phyloP scores from a whole-genome alignment of 2,329 filamentous ascomycete species.

The Sphaceloma murrayae region DNA sequence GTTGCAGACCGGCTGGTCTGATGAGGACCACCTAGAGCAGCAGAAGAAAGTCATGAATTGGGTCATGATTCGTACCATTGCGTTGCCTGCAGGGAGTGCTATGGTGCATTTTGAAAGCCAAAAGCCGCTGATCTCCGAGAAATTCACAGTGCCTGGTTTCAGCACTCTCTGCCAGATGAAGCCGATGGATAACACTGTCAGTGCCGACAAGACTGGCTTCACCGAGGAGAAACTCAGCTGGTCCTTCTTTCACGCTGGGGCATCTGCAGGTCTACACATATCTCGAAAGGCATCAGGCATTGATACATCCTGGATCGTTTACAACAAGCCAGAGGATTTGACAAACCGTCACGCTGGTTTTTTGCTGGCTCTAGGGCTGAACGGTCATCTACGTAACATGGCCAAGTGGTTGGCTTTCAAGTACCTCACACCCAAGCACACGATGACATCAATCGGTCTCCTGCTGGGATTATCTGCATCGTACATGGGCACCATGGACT shows the following conservation, averaged over 20 bases:
- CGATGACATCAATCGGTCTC: conserved; percentile 97
- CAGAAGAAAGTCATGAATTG: conserved; percentile 85
- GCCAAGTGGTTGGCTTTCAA: conserved; percentile 99
- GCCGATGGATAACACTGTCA: conserved; percentile 82
- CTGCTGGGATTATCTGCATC: conserved; percentile 85
- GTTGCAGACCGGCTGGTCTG: conserved; percentile 66
- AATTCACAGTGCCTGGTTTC: conserved; percentile 80
- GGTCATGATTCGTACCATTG: conserved; percentile 77
- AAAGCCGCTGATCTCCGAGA: conserved; percentile 83
- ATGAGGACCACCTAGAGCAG: conserved; percentile 78
- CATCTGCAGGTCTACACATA: conserved; percentile 84
- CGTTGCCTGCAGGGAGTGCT: conserved; percentile 76
- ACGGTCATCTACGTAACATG: conserved; percentile 85
- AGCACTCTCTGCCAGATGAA: conserved; percentile 87
- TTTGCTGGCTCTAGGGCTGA: conserved; percentile 78
- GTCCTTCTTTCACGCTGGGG: conserved; percentile 97
- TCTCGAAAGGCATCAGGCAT: conserved; percentile 85
- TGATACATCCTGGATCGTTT: conserved; percentile 97
- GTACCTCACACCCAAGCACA: conserved; percentile 97
- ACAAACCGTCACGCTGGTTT: conserved; percentile 97
- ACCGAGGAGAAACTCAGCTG: conserved; percentile 96
- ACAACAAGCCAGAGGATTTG: conserved; percentile 88
- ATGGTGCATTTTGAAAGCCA: conserved; percentile 82
- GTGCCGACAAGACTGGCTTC: conserved; percentile 78
- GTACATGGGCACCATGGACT: conserved; percentile 95